A percentile compares a stretch with the other conserved stretches of the same genome.
Conservation (phyloP, 148 eudicot genomes). For the Drosera capensis region DNA sequence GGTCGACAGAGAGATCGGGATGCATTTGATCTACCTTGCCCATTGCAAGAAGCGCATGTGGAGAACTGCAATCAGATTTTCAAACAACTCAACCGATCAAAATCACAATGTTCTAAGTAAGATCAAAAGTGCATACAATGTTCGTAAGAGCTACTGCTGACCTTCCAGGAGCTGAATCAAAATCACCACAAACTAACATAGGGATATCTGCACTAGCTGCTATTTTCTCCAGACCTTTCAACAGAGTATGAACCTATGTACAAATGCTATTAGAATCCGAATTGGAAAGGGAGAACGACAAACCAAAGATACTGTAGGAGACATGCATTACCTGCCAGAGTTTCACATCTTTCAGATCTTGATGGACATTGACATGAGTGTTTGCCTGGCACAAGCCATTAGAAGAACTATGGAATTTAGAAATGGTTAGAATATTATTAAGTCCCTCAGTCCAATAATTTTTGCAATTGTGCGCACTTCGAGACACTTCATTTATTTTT, state of each 20-base stretch:
- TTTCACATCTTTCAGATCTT: constrained; percentile 85
- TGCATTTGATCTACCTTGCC: constrained; percentile 88
- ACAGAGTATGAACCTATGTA: constrained; percentile 90
- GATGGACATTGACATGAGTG: constrained; percentile 87
- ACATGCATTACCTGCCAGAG: constrained; percentile 75
- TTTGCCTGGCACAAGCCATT: constrained; percentile 55
- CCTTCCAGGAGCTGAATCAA: constrained; percentile 92
- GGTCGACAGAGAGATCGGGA: constrained; percentile 72
- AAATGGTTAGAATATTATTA: too few relatives aligned
- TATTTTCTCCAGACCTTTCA: constrained; percentile 95
- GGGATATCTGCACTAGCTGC: constrained; percentile 97
- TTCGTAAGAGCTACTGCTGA: constrained; percentile 8
- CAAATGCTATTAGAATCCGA: neutral
- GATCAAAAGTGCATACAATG: too few relatives aligned
- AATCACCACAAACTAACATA: constrained; percentile 97
- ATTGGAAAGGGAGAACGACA: neutral
- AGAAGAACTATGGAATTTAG: neutral
- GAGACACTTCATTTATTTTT: too few relatives aligned
- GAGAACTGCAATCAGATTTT: constrained; percentile 51
- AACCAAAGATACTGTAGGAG: neutral
- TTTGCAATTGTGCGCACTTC: too few relatives aligned
- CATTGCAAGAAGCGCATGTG: constrained; percentile 88
- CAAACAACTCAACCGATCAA: neutral
- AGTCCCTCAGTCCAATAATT: too few relatives aligned
- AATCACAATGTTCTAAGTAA: neutral